Evolutionary conservation across 2,329 filamentous ascomycete species (phyloP).

Genomic region (Penicillium expansum): DNA sequence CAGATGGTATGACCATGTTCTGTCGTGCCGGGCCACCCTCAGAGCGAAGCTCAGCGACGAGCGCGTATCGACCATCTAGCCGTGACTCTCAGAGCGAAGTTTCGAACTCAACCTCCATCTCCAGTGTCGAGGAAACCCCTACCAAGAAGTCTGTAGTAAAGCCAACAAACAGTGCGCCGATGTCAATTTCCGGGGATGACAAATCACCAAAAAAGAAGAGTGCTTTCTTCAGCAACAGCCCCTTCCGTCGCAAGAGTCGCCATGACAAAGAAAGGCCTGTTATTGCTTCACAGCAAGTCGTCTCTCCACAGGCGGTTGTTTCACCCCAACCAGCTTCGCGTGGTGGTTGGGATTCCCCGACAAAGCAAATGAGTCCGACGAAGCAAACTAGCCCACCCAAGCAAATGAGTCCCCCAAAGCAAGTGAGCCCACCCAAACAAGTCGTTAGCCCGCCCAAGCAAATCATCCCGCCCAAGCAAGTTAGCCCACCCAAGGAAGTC

Average conservation of each 20-base stretch:
- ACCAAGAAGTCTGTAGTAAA: conserved; percentile 74
- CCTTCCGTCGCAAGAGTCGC: conserved; percentile 89
- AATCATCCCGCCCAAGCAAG: not conserved
- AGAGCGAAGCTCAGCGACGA: conserved; percentile 66
- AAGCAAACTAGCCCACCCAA: not conserved
- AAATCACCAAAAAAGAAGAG: conserved; percentile 65
- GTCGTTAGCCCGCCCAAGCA: not conserved
- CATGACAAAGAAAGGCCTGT: conserved; percentile 61
- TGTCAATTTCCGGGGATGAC: conserved; percentile 54
- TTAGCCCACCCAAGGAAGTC: not conserved
- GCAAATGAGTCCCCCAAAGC: not conserved
- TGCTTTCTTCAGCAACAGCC: conserved; percentile 89
- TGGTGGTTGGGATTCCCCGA: conserved; percentile 7
- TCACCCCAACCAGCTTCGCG: not conserved
- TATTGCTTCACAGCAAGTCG: conserved; percentile 32
- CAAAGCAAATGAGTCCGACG: conserved; percentile 3
- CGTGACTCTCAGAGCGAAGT: conserved; percentile 88
- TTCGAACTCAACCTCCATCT: conserved; percentile 84
- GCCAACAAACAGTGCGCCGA: conserved; percentile 39
- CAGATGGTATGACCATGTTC: conserved; percentile 96
- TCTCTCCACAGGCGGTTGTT: conserved; percentile 4
- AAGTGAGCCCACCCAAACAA: not conserved
- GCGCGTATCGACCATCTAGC: conserved; percentile 72
- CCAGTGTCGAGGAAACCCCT: conserved; percentile 71
- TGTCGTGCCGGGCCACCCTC: conserved; percentile 73